These are phyloP conservation scores for Diaporthe amygdali DNA, from an alignment of 2,329 filamentous ascomycete genomes.

Conservation along the genomic window DNA sequence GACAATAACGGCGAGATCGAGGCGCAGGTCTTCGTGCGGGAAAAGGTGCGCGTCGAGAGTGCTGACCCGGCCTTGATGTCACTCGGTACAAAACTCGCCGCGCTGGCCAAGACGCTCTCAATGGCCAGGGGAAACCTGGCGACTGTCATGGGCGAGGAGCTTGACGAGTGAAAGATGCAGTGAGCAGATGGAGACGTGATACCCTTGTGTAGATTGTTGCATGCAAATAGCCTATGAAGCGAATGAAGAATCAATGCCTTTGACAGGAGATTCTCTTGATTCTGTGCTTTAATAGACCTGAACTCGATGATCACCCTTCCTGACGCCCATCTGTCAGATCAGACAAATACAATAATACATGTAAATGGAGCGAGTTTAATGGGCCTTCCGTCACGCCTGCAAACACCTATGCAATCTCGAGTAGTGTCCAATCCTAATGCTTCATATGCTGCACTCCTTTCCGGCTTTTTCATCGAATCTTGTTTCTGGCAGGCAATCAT, in stretches of 20 bases:
- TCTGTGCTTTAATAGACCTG: not conserved
- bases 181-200: slow-evolving; percentile 1
- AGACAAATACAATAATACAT: not conserved
- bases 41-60: slow-evolving; percentile 88
- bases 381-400: not conserved
- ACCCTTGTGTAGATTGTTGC: slow-evolving; percentile 11
- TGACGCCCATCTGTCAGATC: not conserved
- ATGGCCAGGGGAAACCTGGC: slow-evolving; percentile 74
- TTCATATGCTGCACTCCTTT: not conserved
- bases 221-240: not conserved
- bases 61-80: slow-evolving; percentile 87
- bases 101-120: slow-evolving; percentile 74
- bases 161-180: slow-evolving; percentile 37
- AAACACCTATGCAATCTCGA: not conserved
- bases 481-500: not conserved
- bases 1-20: slow-evolving; percentile 41
- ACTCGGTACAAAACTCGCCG: slow-evolving; percentile 81
- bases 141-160: slow-evolving; percentile 74
- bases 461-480: not conserved
- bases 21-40: slow-evolving; percentile 81
- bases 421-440: not conserved
- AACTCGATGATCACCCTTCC: not conserved
- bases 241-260: not conserved
- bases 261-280: too few species aligned
- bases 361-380: not conserved